phyloP scores from a whole-genome alignment of 495 filamentous ascomycete species.

The Daldinia bambusicola region DNA sequence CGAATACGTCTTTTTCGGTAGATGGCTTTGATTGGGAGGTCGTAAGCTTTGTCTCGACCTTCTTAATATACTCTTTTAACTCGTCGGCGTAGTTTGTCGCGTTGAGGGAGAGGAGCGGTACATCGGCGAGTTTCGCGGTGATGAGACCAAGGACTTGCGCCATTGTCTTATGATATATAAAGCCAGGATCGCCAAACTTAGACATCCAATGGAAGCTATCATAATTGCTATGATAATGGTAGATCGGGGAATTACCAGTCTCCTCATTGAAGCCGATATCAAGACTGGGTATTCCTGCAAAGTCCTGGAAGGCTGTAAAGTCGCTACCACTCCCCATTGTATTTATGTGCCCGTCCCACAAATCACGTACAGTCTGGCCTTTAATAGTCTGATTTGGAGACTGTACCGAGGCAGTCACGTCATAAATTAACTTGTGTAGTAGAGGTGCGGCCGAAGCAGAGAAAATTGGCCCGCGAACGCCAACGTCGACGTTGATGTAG shows the following conservation, averaged over 20 bases:
- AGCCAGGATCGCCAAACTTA: constrained; percentile 82
- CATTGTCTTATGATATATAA: constrained; percentile 81
- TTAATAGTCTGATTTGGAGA: constrained; percentile 86
- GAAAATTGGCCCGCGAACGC: constrained; percentile 76
- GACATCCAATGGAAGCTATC: constrained; percentile 92
- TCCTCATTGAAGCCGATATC: constrained; percentile 80
- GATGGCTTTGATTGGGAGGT: constrained; percentile 52
- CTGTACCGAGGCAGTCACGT: constrained; percentile 72
- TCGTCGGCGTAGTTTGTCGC: constrained; percentile 76
- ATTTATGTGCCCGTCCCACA: constrained; percentile 74
- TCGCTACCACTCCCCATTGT: constrained; percentile 87
- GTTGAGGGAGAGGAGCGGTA: constrained; percentile 80
- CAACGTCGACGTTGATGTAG: constrained; percentile 91
- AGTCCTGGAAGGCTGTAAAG: constrained; percentile 92
- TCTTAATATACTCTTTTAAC: constrained; percentile 70
- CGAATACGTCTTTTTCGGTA: constrained; percentile 59
- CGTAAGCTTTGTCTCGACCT: constrained; percentile 71
- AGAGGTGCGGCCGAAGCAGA: constrained; percentile 78
- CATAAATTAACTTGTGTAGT: constrained; percentile 77
- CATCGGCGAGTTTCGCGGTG: constrained; percentile 80
- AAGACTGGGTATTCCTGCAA: constrained; percentile 85
- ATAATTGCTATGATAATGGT: constrained; percentile 93
- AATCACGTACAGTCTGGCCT: constrained; percentile 77
- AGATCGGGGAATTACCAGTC: constrained; percentile 57
- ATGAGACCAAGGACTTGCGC: constrained; percentile 83